Evolutionary conservation across 2,329 filamentous ascomycete species (phyloP), one percentile per base, ranked within the genome.

Genomic region (Septoria petroselini): DNA sequence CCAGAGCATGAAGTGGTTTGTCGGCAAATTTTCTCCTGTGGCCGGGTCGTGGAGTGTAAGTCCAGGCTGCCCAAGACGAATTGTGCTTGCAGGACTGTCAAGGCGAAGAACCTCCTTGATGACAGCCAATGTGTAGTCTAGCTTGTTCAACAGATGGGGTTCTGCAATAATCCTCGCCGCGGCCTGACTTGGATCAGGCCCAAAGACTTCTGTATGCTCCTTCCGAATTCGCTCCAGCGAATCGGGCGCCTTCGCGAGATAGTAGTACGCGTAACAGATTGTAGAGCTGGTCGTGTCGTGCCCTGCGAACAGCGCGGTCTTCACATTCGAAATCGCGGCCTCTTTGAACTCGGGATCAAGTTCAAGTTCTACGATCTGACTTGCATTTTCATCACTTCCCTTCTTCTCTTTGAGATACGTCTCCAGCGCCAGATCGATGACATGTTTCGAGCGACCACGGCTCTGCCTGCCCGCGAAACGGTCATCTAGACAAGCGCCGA

Each of bases 121-220:
- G 6, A 79, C 70, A 19, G 76, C 77, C 4, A 65, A 65, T 2
- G 77, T 78, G 60, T 78, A 81, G 0, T 71, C 69, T 18, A 82
- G 68, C 34, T 72, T 67, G 61, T 76, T 78, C 41, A 82, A 67
- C 3, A 76, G 66, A 19, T 70, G 62, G 0, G 76, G 72, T 19
- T 76, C 65, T 2, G 68, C 54, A 27, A 66, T 62, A 15, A 82
- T 67, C 21, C 68, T 62, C 2, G 62, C 57, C 23, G 69, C 70
- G 2, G 59, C 56, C 6, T 35, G 41, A 4, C 66, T 58, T 7
- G 67, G 59, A 34, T 74, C 69, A 0, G 69, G 48, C 8, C 76
- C 74, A 34, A 81, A 73, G n/a, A 82, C 68, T 2, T 65, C 64
- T 55, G 78, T 73, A 55, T 79, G 76, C 60, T 83, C 80, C 17